Evolutionary conservation across 2,329 filamentous ascomycete species (phyloP), one percentile per base, ranked within the genome.

Genomic region (Alternaria arbusti): DNA sequence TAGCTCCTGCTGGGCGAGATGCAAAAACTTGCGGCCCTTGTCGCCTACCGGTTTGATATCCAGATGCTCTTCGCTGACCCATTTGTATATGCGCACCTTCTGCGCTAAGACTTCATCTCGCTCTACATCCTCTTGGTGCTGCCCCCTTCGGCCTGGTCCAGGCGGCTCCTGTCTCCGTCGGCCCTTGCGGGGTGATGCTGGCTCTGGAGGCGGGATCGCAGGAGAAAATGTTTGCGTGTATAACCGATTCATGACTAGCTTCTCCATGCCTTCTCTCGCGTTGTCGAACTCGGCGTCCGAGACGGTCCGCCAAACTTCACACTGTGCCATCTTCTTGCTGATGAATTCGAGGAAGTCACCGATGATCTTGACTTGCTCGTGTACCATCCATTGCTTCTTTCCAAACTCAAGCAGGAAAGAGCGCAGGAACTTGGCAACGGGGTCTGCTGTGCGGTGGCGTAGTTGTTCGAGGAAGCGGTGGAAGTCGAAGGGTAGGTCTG

Each of bases 301-400:
- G 0, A 98, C 93, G 32, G 96, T 93, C 61, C 92, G 89, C 96
- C 96, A 99, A 4, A 99, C 93, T 66, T 99, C 96, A 76, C 96
- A 99, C 68, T 93, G 88, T 13, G 91, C 93, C 96, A 99, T 99
- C 83, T 98, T 98, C 82, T 97, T 97, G 57, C 92, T 92, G 68
- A 99, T 99, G 75, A 99, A 99, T 47, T 94, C 90, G 51, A 99
- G 84, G 71, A 99, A 99, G 78, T 99, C 96, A 69, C 93, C 89
- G 65, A 99, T 97, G 66, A 99, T 98, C 82, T 99, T 99, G 78
- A 98, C 96, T 80, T 99, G 96, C 82, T 99, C 96, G 78, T 99
- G 96, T 7, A 97, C 96, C 92, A 97, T 97, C 96, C 96, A 99
- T 80, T 98, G 96, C 71, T 94, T 93, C 83, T 98, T 99, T 36